phyloP scores from a whole-genome alignment of 139 green algal species.

The Chlorella ohadii region DNA sequence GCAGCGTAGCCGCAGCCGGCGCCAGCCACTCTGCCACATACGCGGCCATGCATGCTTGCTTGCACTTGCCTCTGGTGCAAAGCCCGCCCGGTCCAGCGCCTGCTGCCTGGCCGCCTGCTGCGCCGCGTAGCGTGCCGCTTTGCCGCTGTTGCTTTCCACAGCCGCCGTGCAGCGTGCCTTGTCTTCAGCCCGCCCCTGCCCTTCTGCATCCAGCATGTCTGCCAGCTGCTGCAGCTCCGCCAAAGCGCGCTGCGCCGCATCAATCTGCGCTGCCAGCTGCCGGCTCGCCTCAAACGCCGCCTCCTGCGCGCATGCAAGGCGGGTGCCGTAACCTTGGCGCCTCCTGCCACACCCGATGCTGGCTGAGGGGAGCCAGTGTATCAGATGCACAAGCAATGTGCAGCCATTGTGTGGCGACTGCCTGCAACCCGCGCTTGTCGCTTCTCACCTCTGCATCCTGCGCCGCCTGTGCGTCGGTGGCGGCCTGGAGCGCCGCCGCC shows the following conservation, averaged over 20 bases:
- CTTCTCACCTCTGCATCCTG: slow-evolving; percentile 9
- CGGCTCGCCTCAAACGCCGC: neutral
- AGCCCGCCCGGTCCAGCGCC: neutral
- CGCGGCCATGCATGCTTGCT: neutral
- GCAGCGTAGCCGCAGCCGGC: too few relatives aligned
- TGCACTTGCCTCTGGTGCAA: slow-evolving; percentile 1
- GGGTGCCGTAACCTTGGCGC: neutral
- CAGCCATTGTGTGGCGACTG: too few relatives aligned
- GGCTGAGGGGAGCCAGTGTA: too few relatives aligned
- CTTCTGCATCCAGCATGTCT: neutral
- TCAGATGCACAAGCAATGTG: too few relatives aligned
- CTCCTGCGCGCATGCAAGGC: neutral
- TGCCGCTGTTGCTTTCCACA: neutral
- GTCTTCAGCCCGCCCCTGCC: neutral
- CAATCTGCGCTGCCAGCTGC: slow-evolving; percentile 7
- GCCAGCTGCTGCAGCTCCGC: slow-evolving; percentile 5
- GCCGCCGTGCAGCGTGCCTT: neutral
- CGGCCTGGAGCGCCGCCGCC: neutral
- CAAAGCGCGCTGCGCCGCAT: neutral
- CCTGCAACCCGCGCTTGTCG: too few relatives aligned
- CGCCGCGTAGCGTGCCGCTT: neutral
- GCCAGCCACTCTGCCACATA: neutral
- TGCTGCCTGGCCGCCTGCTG: neutral
- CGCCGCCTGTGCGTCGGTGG: neutral
- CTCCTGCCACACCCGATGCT: neutral